A percentile compares a stretch with the other conserved stretches of the same genome.
phyloP scores from a whole-genome alignment of 2,329 filamentous ascomycete genomes.

The Aspergillus persii region DNA sequence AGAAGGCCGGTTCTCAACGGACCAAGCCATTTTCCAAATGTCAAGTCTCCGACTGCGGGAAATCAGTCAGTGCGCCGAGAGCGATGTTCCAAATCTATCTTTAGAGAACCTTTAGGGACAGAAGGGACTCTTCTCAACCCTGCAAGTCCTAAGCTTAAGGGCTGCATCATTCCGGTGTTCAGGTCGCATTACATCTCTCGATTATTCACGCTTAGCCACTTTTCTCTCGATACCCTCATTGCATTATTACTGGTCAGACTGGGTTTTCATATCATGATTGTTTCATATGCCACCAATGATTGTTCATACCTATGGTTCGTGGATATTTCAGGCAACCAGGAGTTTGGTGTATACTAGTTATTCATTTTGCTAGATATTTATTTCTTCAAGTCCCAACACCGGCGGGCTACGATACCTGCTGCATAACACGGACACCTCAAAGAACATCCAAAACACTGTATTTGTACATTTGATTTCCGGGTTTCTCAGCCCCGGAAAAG shows the following conservation, averaged over 20 bases:
- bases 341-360: background rate
- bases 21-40: conserved; percentile 45
- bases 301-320: conserved; percentile 1
- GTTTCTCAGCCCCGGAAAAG: conserved; percentile 5
- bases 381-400: background rate
- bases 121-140: background rate
- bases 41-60: conserved; percentile 42
- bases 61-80: conserved; percentile 36
- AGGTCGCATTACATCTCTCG: background rate
- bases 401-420: background rate
- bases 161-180: conserved; percentile 7
- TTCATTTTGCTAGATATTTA: background rate
- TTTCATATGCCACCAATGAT: background rate
- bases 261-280: background rate
- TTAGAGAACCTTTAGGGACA: conserved; percentile 22
- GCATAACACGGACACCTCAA: background rate
- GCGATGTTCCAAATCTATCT: conserved; percentile 50
- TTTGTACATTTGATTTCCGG: conserved; percentile 19
- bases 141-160: background rate
- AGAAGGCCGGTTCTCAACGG: conserved; percentile 28
- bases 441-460: conserved; percentile 3
- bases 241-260: conserved; percentile 7
- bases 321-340: conserved; percentile 2
- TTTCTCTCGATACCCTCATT: conserved; percentile 21
- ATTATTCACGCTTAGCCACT: conserved; percentile 3